Evolutionary conservation across 139 green algal species (phyloP).

Genomic region (Picochlorum sp.): DNA sequence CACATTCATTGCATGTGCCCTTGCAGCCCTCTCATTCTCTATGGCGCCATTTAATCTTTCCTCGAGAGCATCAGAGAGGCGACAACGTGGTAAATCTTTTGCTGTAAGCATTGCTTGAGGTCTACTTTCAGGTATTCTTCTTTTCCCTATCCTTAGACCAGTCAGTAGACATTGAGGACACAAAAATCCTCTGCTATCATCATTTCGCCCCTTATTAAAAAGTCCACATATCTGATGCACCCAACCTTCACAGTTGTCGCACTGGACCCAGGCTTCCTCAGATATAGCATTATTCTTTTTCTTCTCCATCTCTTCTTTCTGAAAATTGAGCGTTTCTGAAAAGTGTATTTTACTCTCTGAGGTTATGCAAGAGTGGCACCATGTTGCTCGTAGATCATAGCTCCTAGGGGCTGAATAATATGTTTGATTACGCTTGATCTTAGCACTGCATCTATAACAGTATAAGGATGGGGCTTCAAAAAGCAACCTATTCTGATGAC

Average conservation of each 20-base stretch:
- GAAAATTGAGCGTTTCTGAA: slow-evolving; percentile 18
- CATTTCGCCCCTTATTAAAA: slow-evolving; percentile 93
- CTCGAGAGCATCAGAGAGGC: slow-evolving; percentile 61
- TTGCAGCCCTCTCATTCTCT: slow-evolving; percentile 8
- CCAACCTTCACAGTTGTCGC: slow-evolving; percentile 89
- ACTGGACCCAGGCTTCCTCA: slow-evolving; percentile 93
- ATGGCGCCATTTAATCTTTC: slow-evolving; percentile 8
- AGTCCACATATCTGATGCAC: slow-evolving; percentile 94
- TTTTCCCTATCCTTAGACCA: slow-evolving; percentile 29
- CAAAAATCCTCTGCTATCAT: slow-evolving; percentile 72
- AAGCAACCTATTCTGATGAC: slow-evolving; percentile 60
- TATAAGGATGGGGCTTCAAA: slow-evolving; percentile 94
- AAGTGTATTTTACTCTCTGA: slow-evolving; percentile 19
- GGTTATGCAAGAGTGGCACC: slow-evolving; percentile 72
- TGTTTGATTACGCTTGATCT: slow-evolving; percentile 84
- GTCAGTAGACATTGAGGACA: slow-evolving; percentile 83
- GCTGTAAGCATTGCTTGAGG: slow-evolving; percentile 83
- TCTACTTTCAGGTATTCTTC: slow-evolving; percentile 44
- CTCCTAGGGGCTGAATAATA: slow-evolving; percentile 32
- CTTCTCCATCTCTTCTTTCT: slow-evolving; percentile 60
- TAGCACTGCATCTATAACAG: slow-evolving; percentile 74
- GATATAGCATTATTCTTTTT: slow-evolving; percentile 88
- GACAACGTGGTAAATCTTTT: slow-evolving; percentile 67
- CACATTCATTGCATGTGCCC: slow-evolving; percentile 20
- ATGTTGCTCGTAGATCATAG: slow-evolving; percentile 48